Conservation (phyloP, 176 grass and related monocot genomes). For the Dendrocalamus sinicus region DNA sequence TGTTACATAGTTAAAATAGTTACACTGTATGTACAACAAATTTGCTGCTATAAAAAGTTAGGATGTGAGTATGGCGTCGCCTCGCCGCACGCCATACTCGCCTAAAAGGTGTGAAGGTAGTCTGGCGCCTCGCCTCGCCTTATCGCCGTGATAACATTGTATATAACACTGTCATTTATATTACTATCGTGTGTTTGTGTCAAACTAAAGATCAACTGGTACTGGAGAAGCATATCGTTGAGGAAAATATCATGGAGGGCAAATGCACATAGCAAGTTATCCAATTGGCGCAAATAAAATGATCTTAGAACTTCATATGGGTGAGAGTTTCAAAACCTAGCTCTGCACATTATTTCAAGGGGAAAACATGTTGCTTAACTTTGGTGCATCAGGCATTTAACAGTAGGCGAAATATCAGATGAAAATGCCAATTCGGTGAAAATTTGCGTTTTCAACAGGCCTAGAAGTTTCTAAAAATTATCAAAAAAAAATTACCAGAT, state of each 20-base stretch:
- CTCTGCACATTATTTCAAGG: background rate
- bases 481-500: background rate
- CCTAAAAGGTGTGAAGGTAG: no score
- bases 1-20: no score
- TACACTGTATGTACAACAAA: no score
- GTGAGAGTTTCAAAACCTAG: background rate
- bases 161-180: background rate
- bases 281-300: background rate
- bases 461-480: no score
- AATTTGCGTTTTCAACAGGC: background rate
- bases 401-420: background rate
- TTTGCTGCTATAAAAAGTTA: no score
- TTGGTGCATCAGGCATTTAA: background rate
- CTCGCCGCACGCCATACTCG: no score
- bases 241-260: background rate
- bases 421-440: background rate
- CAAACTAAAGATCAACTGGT: background rate
- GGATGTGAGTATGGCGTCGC: no score
- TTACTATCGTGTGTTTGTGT: background rate
- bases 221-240: background rate
- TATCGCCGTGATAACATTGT: no score
- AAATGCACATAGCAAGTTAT: constrained; percentile 2
- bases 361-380: background rate
- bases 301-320: background rate
- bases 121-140: no score